phyloP scores from a whole-genome alignment of 495 filamentous ascomycete species.

The Choiromyces venosus region DNA sequence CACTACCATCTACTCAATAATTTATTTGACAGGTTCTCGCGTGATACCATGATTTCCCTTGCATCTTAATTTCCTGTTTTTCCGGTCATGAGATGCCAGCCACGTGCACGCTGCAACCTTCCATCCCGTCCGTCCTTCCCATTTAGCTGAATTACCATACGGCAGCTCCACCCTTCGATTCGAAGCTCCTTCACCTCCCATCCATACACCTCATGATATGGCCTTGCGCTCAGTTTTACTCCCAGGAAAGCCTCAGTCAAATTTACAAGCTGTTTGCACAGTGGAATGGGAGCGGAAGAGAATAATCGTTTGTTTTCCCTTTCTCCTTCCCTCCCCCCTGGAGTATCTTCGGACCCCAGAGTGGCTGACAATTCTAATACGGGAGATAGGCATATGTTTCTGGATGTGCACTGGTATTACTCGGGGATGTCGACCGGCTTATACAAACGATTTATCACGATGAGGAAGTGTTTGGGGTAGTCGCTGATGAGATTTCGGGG shows the following conservation, averaged over 20 bases:
- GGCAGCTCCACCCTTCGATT: neutral
- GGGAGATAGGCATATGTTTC: slow-evolving; percentile 71
- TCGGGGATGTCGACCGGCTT: slow-evolving; percentile 65
- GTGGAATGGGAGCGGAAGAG: slow-evolving; percentile 75
- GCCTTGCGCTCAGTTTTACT: slow-evolving; percentile 50
- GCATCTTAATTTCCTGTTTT: neutral
- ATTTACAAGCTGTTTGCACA: slow-evolving; percentile 81
- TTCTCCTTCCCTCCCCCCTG: slow-evolving; percentile 1
- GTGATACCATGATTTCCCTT: neutral
- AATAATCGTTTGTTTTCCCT: slow-evolving; percentile 60
- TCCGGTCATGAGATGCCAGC: neutral
- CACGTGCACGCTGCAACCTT: neutral
- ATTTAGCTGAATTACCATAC: neutral
- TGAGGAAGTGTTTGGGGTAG: slow-evolving; percentile 64
- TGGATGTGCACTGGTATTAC: slow-evolving; percentile 77
- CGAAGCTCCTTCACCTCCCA: slow-evolving; percentile 5
- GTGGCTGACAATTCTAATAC: slow-evolving; percentile 12
- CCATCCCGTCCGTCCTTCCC: neutral
- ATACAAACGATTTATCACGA: slow-evolving; percentile 90
- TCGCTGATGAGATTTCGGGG: slow-evolving; percentile 72
- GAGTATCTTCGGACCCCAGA: neutral
- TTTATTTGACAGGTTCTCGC: neutral
- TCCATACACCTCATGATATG: neutral
- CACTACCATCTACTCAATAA: neutral
- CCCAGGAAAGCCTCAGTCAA: slow-evolving; percentile 82